Evolutionary conservation across 2,329 filamentous ascomycete species (phyloP).

Genomic region (Fonsecaea multimorphosa): DNA sequence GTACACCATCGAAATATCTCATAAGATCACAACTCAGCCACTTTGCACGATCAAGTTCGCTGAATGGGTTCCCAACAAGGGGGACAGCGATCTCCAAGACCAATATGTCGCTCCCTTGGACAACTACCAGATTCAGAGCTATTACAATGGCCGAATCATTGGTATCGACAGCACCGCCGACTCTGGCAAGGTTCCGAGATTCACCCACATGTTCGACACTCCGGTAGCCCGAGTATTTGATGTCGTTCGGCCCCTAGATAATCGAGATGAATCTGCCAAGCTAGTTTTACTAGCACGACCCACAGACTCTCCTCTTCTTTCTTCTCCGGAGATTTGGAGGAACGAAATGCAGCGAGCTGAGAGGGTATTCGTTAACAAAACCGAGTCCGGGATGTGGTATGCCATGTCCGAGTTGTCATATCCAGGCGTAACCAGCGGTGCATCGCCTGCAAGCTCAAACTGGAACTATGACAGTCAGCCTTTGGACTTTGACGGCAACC

Average conservation of each 20-base stretch:
- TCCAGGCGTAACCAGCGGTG: constrained; percentile 78
- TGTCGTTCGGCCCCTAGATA: constrained; percentile 74
- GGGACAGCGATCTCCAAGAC: constrained; percentile 81
- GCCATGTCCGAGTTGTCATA: constrained; percentile 87
- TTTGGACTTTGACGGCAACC: constrained; percentile 34
- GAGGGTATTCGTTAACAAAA: constrained; percentile 85
- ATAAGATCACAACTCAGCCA: constrained; percentile 71
- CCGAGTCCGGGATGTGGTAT: constrained; percentile 87
- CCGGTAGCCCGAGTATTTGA: constrained; percentile 91
- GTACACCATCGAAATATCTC: constrained; percentile 86
- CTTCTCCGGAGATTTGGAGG: constrained; percentile 28
- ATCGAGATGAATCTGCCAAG: constrained; percentile 67
- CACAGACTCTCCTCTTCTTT: constrained; percentile 60
- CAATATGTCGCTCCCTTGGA: constrained; percentile 84
- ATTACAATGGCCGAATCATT: constrained; percentile 82
- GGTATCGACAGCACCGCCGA: constrained; percentile 72
- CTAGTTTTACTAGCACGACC: constrained; percentile 89
- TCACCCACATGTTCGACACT: constrained; percentile 71
- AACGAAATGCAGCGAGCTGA: constrained; percentile 59
- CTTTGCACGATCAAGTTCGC: constrained; percentile 91
- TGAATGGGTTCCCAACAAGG: constrained; percentile 93
- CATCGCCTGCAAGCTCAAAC: constrained; percentile 54
- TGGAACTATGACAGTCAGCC: constrained; percentile 35
- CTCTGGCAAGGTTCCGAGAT: constrained; percentile 51
- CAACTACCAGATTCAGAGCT: constrained; percentile 84